Conservation (phyloP, 208 protist species). For the Acanthamoeba royreba region DNA sequence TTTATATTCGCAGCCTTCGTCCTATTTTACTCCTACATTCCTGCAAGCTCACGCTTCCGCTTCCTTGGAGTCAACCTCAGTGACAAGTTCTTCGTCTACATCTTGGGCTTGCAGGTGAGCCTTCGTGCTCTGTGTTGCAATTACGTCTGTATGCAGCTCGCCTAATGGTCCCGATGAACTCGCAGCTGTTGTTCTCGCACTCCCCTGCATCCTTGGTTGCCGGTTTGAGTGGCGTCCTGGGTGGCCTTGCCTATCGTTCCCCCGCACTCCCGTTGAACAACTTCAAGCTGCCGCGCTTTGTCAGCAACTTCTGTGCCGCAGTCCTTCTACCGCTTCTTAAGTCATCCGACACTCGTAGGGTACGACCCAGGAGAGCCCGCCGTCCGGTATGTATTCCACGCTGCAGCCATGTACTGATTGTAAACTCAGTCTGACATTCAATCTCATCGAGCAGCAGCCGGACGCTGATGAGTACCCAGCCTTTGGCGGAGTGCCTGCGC, state of each 20-base stretch:
- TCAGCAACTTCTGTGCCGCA: neutral
- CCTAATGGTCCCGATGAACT: no score
- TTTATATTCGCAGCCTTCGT: conserved; percentile 50
- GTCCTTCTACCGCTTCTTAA: conserved; percentile 41
- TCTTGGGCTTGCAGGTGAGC: conserved; percentile 52
- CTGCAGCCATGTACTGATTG: neutral
- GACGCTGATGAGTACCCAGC: neutral
- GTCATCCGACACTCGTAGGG: neutral
- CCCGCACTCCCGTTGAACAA: neutral
- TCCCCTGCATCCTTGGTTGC: neutral
- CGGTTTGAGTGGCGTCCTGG: neutral
- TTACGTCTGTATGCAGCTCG: no score
- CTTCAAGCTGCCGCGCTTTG: conserved; percentile 24
- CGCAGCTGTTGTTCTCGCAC: neutral
- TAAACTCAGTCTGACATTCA: neutral
- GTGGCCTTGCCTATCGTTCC: conserved; percentile 11
- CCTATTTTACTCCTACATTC: conserved; percentile 27
- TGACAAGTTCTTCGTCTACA: conserved; percentile 53
- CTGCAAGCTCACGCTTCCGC: neutral
- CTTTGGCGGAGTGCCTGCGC: neutral
- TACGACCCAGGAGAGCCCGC: neutral
- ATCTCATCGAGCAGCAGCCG: neutral
- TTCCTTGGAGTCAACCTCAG: conserved; percentile 47
- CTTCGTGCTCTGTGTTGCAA: no score
- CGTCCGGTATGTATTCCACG: neutral